phyloP scores from a whole-genome alignment of 177 flowering plant genomes.

The Telopea speciosissima region DNA sequence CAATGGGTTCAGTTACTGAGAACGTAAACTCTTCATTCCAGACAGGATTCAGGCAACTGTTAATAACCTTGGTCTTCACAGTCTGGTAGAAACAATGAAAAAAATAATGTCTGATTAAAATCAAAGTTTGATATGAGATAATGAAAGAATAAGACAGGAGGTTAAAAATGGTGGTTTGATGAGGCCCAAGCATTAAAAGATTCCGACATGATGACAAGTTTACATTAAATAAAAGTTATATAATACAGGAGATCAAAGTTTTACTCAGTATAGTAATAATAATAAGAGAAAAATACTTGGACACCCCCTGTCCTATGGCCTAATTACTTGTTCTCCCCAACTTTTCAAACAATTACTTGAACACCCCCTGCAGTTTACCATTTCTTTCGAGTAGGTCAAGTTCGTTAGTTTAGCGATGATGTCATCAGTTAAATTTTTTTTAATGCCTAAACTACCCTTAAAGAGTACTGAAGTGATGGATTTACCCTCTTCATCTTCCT shows the following conservation, averaged over 20 bases:
- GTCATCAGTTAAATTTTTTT: too few relatives aligned
- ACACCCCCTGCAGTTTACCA: too few relatives aligned
- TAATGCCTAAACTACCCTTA: too few relatives aligned
- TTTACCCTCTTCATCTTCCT: too few relatives aligned
- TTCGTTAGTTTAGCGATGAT: too few relatives aligned
- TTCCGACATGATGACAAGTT: not conserved
- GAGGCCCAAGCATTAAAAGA: not conserved
- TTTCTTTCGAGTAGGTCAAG: too few relatives aligned
- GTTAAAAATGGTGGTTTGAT: not conserved
- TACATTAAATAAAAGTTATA: too few relatives aligned
- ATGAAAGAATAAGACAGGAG: not conserved
- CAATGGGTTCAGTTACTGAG: conserved; percentile 44
- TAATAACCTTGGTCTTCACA: conserved; percentile 84
- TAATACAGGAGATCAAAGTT: not conserved
- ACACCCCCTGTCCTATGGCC: too few relatives aligned
- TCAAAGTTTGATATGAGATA: not conserved
- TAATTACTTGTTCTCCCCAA: too few relatives aligned
- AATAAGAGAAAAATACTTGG: too few relatives aligned
- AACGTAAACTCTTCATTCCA: conserved; percentile 86
- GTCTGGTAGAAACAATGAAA: conserved; percentile 34
- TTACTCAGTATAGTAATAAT: not conserved
- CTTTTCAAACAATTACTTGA: too few relatives aligned
- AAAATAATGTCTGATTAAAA: not conserved
- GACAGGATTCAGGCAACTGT: conserved; percentile 72
- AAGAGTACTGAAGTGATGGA: too few relatives aligned